Evolutionary conservation across 345 rosid genomes (phyloP).

Genomic region (Physaria fendleri): DNA sequence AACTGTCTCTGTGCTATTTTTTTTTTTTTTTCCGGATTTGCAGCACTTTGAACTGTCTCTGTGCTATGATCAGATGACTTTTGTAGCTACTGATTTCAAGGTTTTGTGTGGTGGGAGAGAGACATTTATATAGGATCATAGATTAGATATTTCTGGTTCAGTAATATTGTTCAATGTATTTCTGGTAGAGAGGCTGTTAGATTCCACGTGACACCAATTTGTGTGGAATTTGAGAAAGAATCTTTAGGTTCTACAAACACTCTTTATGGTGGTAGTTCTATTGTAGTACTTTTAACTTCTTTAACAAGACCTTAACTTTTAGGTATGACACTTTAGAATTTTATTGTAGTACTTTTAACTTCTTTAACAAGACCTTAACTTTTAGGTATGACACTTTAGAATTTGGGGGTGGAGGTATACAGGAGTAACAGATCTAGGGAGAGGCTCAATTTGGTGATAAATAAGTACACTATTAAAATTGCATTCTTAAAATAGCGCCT

Average conservation of each 20-base stretch:
- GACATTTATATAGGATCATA: background rate
- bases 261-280: too few species aligned
- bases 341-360: too few species aligned
- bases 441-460: too few species aligned
- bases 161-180: background rate
- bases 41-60: background rate
- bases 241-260: too few species aligned
- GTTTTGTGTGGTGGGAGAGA: background rate
- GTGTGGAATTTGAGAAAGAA: background rate
- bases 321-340: too few species aligned
- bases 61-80: background rate
- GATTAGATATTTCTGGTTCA: background rate
- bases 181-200: background rate
- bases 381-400: too few species aligned
- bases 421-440: too few species aligned
- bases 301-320: too few species aligned
- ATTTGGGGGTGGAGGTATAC: too few species aligned
- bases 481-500: background rate
- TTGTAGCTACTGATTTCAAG: background rate
- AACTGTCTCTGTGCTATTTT: background rate
- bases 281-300: too few species aligned
- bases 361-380: too few species aligned
- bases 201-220: background rate
- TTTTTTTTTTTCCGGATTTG: background rate
- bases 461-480: background rate